phyloP scores from a whole-genome alignment of 148 eudicot genomes.

The Rhododendron molle region DNA sequence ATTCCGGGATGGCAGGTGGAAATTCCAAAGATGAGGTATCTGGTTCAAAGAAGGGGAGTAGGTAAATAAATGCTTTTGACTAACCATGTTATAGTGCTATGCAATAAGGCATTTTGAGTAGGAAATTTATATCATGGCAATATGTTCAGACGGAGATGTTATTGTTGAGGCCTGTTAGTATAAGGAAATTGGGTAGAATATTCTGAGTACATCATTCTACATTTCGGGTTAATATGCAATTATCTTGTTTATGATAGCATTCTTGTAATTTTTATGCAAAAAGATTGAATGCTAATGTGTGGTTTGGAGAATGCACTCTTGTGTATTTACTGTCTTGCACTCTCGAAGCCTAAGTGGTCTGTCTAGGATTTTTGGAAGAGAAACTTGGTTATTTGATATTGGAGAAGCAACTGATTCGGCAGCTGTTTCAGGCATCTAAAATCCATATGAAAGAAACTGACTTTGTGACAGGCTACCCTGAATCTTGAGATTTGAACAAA shows the following conservation, averaged over 20 bases:
- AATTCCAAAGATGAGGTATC: constrained; percentile 99
- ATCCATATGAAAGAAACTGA: neutral
- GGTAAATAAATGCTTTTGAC: constrained; percentile 93
- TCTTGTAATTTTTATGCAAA: neutral
- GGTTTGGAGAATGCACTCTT: neutral
- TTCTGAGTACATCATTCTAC: neutral
- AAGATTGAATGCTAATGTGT: neutral
- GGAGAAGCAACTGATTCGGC: neutral
- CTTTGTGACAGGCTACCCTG: neutral
- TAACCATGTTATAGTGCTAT: constrained; percentile 58
- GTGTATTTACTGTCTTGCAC: neutral
- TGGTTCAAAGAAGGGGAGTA: constrained; percentile 99
- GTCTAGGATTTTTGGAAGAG: neutral
- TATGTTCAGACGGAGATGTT: constrained; percentile 20
- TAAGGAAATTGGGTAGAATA: constrained; percentile 3
- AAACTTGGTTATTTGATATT: neutral
- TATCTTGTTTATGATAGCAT: neutral
- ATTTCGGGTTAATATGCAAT: neutral
- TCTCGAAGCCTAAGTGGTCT: neutral
- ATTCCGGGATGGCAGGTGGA: constrained; percentile 99
- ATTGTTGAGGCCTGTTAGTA: constrained; percentile 23
- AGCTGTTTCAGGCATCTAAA: neutral
- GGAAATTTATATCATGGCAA: constrained; percentile 23
- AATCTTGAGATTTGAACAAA: neutral
- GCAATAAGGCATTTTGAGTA: constrained; percentile 42